Conservation (phyloP, 176 grass and related monocot genomes). For the Bolboschoenus planiculmis region DNA sequence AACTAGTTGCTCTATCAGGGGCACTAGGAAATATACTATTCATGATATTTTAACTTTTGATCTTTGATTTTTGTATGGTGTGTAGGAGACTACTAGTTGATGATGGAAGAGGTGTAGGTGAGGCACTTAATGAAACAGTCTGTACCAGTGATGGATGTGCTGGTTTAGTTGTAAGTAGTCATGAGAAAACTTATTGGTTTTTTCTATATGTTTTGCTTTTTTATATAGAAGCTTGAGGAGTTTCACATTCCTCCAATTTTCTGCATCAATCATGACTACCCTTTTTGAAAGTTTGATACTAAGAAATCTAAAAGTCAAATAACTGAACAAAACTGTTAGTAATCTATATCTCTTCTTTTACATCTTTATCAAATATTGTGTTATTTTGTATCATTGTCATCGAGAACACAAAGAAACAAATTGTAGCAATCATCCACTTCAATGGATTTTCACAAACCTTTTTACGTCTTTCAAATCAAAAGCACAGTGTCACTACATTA, state of each 20-base stretch:
- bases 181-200: background rate
- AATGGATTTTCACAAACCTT: background rate
- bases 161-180: slow-evolving; percentile 72
- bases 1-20: background rate
- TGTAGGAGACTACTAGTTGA: slow-evolving; percentile 84
- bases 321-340: background rate
- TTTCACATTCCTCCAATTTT: background rate
- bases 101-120: slow-evolving; percentile 69
- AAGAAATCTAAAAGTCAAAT: background rate
- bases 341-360: background rate
- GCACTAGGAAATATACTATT: background rate
- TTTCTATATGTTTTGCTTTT: slow-evolving; percentile 7
- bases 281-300: background rate
- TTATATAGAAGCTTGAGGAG: background rate
- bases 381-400: background rate
- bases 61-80: slow-evolving; percentile 12
- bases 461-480: background rate
- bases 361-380: background rate
- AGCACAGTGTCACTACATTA: background rate
- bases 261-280: background rate
- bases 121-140: slow-evolving; percentile 79
- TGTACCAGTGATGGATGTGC: slow-evolving; percentile 56
- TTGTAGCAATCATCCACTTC: background rate
- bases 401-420: background rate
- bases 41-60: background rate